Evolutionary conservation across 2,329 filamentous ascomycete genomes (phyloP).

Genomic region (Aaosphaeria arxii): DNA sequence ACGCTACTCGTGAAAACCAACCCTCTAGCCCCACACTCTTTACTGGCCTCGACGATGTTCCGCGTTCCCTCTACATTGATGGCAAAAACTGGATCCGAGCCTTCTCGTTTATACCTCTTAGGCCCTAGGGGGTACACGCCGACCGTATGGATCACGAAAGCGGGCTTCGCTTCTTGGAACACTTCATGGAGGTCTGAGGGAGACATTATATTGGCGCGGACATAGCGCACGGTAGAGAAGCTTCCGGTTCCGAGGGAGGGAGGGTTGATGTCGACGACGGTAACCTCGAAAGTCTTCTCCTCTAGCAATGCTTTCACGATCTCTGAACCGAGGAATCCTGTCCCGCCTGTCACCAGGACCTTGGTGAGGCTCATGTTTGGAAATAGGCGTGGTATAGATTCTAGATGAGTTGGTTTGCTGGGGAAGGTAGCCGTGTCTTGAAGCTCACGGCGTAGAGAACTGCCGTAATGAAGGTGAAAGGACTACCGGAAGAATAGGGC

Average conservation of each 20-base stretch:
- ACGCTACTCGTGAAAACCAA: constrained; percentile 91
- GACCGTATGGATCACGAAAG: constrained; percentile 89
- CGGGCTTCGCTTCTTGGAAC: constrained; percentile 66
- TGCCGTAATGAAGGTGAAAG: too few species aligned
- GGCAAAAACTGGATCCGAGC: constrained; percentile 60
- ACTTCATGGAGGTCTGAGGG: constrained; percentile 29
- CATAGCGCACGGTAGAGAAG: constrained; percentile 28
- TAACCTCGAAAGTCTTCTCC: constrained; percentile 38
- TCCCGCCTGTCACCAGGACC: constrained; percentile 47
- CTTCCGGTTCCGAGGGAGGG: constrained; percentile 26
- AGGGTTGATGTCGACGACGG: constrained; percentile 39
- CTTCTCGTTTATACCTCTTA: constrained; percentile 38
- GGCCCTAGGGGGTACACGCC: constrained; percentile 42
- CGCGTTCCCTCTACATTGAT: constrained; percentile 88
- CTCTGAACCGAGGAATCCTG: constrained; percentile 45
- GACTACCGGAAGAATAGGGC: too few species aligned
- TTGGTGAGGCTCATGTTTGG: constrained; percentile 21
- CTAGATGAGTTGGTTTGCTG: not conserved
- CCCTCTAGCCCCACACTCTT: constrained; percentile 67
- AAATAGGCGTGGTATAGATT: not conserved
- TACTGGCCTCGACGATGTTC: constrained; percentile 72
- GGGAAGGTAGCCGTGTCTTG: too few species aligned
- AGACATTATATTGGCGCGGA: constrained; percentile 41
- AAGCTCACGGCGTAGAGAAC: too few species aligned
- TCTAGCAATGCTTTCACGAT: constrained; percentile 39